Conservation (phyloP, 768 basidiomycete genomes). For the Mycena galericulata region DNA sequence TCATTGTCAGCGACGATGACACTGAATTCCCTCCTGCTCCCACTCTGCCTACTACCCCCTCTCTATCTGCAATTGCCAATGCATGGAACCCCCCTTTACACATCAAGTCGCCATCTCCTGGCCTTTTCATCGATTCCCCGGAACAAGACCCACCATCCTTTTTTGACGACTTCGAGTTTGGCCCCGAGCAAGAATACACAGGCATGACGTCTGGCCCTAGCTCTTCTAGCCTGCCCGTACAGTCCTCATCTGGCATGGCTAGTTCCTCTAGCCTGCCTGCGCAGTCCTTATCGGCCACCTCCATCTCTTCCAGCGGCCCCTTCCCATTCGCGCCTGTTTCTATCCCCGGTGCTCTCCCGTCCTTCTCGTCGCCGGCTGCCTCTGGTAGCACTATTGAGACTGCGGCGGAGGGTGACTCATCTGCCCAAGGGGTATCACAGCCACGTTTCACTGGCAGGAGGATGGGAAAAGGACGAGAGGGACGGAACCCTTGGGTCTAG, state of each 20-base stretch:
- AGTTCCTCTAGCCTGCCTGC: too few relatives aligned
- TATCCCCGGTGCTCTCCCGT: background rate
- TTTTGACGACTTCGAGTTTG: background rate
- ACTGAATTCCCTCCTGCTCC: background rate
- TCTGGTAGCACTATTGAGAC: background rate
- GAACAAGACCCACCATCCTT: background rate
- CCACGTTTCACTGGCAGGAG: background rate
- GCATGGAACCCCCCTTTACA: background rate
- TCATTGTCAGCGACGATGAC: constrained; percentile 5
- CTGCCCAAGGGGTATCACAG: background rate
- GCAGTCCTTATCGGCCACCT: too few relatives aligned
- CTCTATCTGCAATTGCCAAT: too few relatives aligned
- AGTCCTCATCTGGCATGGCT: background rate
- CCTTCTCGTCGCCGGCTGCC: background rate
- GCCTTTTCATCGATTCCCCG: too few relatives aligned
- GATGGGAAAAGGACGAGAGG: background rate
- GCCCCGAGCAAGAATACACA: too few relatives aligned
- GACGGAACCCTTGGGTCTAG: background rate
- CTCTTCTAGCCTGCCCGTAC: background rate
- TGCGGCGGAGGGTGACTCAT: background rate
- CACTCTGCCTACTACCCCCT: background rate
- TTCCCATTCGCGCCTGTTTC: background rate
- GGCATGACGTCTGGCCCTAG: background rate
- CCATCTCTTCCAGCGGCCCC: too few relatives aligned
- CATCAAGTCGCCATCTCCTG: too few relatives aligned